Percentiles rank a stretch among this genome's conserved stretches.
These are phyloP conservation scores for Backusella liffmaniae DNA, from an alignment of 192 early-diverging fungal species.

Conservation along the genomic window DNA sequence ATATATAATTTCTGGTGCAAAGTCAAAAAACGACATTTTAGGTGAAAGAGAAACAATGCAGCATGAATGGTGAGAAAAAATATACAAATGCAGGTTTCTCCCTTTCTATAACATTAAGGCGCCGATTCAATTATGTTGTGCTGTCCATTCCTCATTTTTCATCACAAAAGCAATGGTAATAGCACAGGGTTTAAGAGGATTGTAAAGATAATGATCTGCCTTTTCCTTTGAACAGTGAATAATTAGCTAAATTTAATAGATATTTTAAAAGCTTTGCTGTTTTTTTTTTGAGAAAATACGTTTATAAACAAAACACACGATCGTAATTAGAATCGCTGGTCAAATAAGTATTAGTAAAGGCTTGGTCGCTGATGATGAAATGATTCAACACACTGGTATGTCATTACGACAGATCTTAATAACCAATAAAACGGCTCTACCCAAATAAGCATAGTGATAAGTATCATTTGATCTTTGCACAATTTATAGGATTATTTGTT, in stretches of 20 bases:
- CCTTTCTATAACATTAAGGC: not conserved
- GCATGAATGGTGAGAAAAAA: conserved; percentile 12
- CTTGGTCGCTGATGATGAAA: not conserved
- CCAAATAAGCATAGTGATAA: not conserved
- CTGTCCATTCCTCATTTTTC: not conserved
- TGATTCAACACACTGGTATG: not conserved
- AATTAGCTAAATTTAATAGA: not conserved
- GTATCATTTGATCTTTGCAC: not conserved
- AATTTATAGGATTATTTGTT: not conserved
- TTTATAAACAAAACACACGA: not conserved
- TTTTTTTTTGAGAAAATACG: not conserved
- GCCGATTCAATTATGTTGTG: not conserved
- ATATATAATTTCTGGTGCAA: conserved; percentile 26
- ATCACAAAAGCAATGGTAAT: not conserved
- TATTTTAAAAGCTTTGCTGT: no score
- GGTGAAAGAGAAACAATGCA: conserved; percentile 1
- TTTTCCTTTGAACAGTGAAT: not conserved
- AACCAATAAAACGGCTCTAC: not conserved
- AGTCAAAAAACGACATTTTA: not conserved
- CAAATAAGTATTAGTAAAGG: not conserved
- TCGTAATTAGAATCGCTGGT: not conserved
- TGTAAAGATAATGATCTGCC: not conserved
- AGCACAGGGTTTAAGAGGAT: not conserved
- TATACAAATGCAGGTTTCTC: not conserved
- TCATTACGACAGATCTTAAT: not conserved